Evolutionary conservation across 176 grass and related monocot genomes (phyloP), one percentile per base, ranked within the genome.

Genomic region (Oryza meyeriana): DNA sequence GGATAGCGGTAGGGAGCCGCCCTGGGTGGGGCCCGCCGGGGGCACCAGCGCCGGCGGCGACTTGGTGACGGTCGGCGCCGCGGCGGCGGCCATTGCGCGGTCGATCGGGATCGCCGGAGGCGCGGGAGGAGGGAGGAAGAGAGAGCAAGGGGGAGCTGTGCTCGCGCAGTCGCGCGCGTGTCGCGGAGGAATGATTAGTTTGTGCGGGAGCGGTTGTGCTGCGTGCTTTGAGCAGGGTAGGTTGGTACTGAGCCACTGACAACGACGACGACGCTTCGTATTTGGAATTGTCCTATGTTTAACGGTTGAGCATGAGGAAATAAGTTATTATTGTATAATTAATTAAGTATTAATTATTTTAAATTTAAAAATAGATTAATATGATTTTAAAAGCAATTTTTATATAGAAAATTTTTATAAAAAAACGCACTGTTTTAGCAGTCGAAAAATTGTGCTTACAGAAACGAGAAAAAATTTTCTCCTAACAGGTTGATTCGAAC

Each of bases 1-100:
- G 59, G 92, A 94, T 75, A 94, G 92, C 30, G 92, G 85, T 24
- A 94, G 85, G 62, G 72, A 61, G 33, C 79, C 72, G 35, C 67
- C 27, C 3, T 88, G 92, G 14, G 92, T 94, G 0, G 75, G 36
- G 12, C 44, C 71, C 11, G 83, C 47, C 39, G 89, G 92, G 2
- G 57, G 83, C 8, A 91, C 61, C 57, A 88, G 77, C 6, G 73
- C 69, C 29, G 92, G 70, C 32, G 76, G 55, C 16, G 75, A 86
- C 75, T 91, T 91, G 61, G 75, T 87, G 12, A 91, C 80, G 9
- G 82, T 72, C 39, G 79, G 64, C 29, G 76, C 58, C 10, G 73
- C 78, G 22, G 39, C 78, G 16, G 31, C 72, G 28, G 74, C 77
- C 71, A 78, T 78, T 61, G 28, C 28, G 71, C 31, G 34, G 52